A percentile compares a stretch with the other conserved stretches of the same genome.
phyloP scores from a whole-genome alignment of 2,329 filamentous ascomycete species.

The Trichoderma sp. region DNA sequence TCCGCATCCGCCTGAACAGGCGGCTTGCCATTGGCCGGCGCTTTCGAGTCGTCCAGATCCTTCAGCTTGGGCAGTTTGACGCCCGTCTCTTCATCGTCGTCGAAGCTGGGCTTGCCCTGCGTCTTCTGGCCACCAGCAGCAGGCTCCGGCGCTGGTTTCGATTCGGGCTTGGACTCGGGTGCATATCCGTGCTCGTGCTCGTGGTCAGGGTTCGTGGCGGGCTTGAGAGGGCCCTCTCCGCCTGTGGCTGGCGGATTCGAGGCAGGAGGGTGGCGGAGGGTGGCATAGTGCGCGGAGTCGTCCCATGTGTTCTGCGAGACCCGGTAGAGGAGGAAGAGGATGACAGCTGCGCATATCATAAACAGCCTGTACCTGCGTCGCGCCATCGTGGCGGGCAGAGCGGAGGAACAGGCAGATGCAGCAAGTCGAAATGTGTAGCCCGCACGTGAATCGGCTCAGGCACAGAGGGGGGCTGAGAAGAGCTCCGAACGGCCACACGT shows the following conservation, averaged over 20 bases:
- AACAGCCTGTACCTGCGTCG: conserved; percentile 66
- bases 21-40: conserved; percentile 15
- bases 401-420: not conserved
- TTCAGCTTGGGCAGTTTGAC: conserved; percentile 27
- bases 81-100: conserved; percentile 24
- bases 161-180: conserved; percentile 2
- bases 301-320: conserved; percentile 48
- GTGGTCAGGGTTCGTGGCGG: conserved; percentile 8
- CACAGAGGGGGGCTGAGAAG: not conserved
- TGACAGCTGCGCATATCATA: conserved; percentile 56
- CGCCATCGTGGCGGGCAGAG: conserved; percentile 48
- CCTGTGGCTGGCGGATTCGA: conserved; percentile 13
- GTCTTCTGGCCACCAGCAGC: not conserved
- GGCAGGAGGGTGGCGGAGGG: conserved; percentile 20
- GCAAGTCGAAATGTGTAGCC: not conserved
- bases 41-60: conserved; percentile 25
- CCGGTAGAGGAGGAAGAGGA: conserved; percentile 58
- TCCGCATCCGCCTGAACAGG: not conserved
- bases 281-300: conserved; percentile 28
- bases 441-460: conserved; percentile 4
- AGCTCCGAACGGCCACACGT: not conserved
- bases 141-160: not conserved
- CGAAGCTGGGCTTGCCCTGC: conserved; percentile 3
- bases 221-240: conserved; percentile 5
- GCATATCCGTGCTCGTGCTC: not conserved